Conservation (phyloP, 768 basidiomycete genomes). For the Trametes cinnabarina region DNA sequence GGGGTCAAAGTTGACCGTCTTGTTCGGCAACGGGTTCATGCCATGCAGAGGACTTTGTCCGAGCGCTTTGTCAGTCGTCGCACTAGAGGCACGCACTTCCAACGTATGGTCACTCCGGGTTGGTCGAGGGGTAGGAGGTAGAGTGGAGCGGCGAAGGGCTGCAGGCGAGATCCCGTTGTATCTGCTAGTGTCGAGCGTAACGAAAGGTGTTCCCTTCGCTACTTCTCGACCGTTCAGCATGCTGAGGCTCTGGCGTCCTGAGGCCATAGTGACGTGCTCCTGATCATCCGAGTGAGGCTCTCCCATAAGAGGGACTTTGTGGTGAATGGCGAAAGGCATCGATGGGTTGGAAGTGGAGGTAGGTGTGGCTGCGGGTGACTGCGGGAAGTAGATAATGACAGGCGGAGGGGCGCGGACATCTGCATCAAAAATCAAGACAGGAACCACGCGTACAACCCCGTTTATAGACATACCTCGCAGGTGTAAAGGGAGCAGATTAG, state of each 20-base stretch:
- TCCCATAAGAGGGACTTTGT: neutral
- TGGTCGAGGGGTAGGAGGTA: neutral
- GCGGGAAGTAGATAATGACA: constrained; percentile 56
- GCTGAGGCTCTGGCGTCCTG: neutral
- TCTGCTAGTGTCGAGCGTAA: constrained; percentile 18
- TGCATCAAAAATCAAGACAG: constrained; percentile 21
- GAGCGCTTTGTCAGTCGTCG: neutral
- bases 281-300: neutral
- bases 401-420: constrained; percentile 70
- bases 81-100: neutral
- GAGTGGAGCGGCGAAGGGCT: neutral
- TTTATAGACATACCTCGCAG: constrained; percentile 49
- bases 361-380: constrained; percentile 29
- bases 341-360: neutral
- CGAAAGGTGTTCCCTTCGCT: constrained; percentile 3
- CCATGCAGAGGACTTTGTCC: neutral
- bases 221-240: constrained; percentile 8
- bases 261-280: neutral
- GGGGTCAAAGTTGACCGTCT: constrained; percentile 53
- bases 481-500: constrained; percentile 54
- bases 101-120: neutral
- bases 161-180: constrained; percentile 19
- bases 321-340: neutral
- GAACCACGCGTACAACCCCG: neutral
- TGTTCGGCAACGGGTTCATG: constrained; percentile 49